Conservation (phyloP, 2,329 filamentous ascomycete genomes). For the Bipolaris gigantea region DNA sequence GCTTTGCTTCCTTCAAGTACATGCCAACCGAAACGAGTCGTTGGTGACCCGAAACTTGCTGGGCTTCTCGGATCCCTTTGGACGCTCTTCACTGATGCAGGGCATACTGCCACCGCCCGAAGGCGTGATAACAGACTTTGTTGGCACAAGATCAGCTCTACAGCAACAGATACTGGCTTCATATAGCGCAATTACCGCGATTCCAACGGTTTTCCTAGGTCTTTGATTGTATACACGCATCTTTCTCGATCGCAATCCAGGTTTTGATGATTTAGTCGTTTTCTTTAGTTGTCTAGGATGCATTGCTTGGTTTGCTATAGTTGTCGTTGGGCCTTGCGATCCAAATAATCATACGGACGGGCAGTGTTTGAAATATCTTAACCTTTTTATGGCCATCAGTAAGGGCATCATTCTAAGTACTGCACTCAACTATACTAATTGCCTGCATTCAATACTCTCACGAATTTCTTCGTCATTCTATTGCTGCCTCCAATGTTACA, state of each 20-base stretch:
- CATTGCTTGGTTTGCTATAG: neutral
- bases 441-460: neutral
- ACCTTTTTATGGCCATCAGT: neutral
- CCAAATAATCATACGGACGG: neutral
- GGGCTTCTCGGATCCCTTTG: neutral
- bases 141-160: neutral
- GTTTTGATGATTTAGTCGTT: neutral
- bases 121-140: neutral
- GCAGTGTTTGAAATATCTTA: neutral
- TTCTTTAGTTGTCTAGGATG: neutral
- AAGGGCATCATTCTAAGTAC: neutral
- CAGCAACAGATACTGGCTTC: neutral
- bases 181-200: neutral
- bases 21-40: neutral
- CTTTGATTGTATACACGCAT: neutral
- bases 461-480: neutral
- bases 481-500: neutral
- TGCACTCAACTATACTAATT: neutral
- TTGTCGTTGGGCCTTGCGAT: neutral
- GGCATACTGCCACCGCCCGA: neutral
- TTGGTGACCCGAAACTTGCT: neutral
- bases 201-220: neutral
- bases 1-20: neutral
- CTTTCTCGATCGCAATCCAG: neutral
- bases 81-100: neutral